phyloP scores from a whole-genome alignment of 1,284 basidiomycete species.

The Kalmanozyma brasiliensis region DNA sequence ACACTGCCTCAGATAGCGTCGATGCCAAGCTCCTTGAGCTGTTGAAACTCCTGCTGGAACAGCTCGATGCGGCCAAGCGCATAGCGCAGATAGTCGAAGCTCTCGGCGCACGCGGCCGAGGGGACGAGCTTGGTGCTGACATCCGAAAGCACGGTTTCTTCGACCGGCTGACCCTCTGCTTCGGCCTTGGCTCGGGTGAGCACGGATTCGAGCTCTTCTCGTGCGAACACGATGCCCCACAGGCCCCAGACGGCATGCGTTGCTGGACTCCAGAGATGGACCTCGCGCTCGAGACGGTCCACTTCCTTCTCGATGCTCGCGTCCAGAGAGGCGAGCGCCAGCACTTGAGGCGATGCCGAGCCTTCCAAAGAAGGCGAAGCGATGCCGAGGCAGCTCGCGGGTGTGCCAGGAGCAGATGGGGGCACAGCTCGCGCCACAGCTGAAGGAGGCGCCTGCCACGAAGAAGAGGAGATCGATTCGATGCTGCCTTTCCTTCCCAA shows the following conservation, averaged over 20 bases:
- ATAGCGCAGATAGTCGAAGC: slow-evolving; percentile 64
- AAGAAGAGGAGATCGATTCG: slow-evolving; percentile 44
- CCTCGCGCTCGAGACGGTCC: slow-evolving; percentile 62
- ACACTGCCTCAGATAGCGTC: slow-evolving; percentile 25
- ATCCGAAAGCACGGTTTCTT: slow-evolving; percentile 27
- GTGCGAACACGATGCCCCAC: slow-evolving; percentile 65
- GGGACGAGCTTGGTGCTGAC: slow-evolving; percentile 3
- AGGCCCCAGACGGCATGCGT: slow-evolving; percentile 65
- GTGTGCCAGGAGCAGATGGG: slow-evolving; percentile 26
- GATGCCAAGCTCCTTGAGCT: slow-evolving; percentile 33
- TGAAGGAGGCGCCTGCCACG: slow-evolving; percentile 41
- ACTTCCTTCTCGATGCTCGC: slow-evolving; percentile 56
- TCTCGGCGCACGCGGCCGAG: slow-evolving; percentile 47
- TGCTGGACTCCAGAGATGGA: slow-evolving; percentile 60
- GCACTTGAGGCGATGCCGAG: slow-evolving; percentile 34
- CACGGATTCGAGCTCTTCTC: slow-evolving; percentile 54
- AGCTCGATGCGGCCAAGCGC: slow-evolving; percentile 61
- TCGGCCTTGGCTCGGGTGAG: slow-evolving; percentile 33
- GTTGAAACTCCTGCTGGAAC: slow-evolving; percentile 55
- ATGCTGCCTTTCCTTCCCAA: slow-evolving; percentile 25
- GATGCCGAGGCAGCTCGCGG: slow-evolving; percentile 18
- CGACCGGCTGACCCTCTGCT: slow-evolving; percentile 24
- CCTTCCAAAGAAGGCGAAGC: slow-evolving; percentile 26
- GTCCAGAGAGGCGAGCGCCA: slow-evolving; percentile 46
- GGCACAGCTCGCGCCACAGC: slow-evolving; percentile 22